Percentiles rank a stretch among this genome's conserved stretches.
Evolutionary conservation across 2,329 filamentous ascomycete genomes (phyloP).

Genomic region (Ilyonectria destructans): DNA sequence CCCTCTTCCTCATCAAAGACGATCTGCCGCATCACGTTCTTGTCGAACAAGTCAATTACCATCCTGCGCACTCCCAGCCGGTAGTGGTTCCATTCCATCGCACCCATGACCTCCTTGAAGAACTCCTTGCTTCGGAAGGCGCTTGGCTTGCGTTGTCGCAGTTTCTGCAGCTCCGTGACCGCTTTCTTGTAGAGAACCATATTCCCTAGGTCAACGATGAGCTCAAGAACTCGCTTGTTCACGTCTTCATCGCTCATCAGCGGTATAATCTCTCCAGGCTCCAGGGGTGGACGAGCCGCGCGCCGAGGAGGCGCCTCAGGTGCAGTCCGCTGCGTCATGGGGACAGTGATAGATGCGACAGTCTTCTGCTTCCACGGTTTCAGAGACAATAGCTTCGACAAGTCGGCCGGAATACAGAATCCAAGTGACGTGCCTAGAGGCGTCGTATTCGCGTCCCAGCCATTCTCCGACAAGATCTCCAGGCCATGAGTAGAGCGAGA

Average conservation of each 20-base stretch:
- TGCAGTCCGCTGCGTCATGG: constrained; percentile 69
- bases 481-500: constrained; percentile 93
- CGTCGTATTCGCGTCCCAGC: constrained; percentile 94
- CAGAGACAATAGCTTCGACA: constrained; percentile 85
- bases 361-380: constrained; percentile 71
- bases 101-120: constrained; percentile 87
- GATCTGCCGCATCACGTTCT: constrained; percentile 86
- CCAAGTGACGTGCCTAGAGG: constrained; percentile 87
- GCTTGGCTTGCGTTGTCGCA: constrained; percentile 82
- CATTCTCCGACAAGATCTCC: constrained; percentile 89
- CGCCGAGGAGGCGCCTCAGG: constrained; percentile 60
- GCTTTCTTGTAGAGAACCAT: constrained; percentile 93
- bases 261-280: constrained; percentile 59
- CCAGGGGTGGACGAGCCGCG: constrained; percentile 60
- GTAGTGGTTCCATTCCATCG: constrained; percentile 93
- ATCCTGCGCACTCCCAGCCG: constrained; percentile 89
- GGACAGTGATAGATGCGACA: constrained; percentile 63
- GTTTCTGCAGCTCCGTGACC: constrained; percentile 84
- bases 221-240: constrained; percentile 86
- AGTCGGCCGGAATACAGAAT: constrained; percentile 86
- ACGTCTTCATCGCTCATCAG: constrained; percentile 74
- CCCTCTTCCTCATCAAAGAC: constrained; percentile 76
- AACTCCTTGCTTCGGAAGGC: constrained; percentile 84
- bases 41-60: constrained; percentile 95
- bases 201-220: constrained; percentile 91